Evolutionary conservation across 2,329 filamentous ascomycete genomes (phyloP).

Genomic region (Alternaria alternata): DNA sequence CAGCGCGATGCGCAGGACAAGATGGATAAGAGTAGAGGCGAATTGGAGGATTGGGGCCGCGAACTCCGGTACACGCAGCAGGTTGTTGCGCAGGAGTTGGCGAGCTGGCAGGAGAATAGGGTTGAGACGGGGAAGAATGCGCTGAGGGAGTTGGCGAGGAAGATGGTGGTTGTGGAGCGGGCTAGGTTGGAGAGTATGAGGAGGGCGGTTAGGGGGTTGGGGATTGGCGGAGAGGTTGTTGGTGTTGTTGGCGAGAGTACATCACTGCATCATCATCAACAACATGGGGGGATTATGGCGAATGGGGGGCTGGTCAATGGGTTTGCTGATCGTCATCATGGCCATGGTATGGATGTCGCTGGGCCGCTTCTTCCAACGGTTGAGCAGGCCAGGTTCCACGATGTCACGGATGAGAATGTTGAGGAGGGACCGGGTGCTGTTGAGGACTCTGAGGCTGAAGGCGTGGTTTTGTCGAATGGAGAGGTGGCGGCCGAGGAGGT

Average conservation of each 20-base stretch:
- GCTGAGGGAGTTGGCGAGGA: conserved; percentile 76
- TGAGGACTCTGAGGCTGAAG: conserved; percentile 13
- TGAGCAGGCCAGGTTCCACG: conserved; percentile 4
- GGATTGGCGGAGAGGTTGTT: not conserved
- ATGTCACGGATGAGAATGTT: conserved; percentile 9
- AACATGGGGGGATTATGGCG: no score
- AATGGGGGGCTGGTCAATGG: not conserved
- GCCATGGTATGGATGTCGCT: not conserved
- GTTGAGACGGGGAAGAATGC: conserved; percentile 78
- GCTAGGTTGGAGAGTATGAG: conserved; percentile 81
- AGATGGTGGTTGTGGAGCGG: conserved; percentile 81
- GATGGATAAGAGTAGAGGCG: conserved; percentile 72
- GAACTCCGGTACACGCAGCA: conserved; percentile 93
- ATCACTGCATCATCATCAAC: no score
- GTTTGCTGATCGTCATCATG: not conserved
- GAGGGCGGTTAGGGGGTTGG: conserved; percentile 73
- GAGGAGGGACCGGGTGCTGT: conserved; percentile 25
- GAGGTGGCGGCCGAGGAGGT: conserved; percentile 15
- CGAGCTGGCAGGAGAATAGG: conserved; percentile 92
- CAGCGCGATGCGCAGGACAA: conserved; percentile 86
- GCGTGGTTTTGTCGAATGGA: conserved; percentile 23
- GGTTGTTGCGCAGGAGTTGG: conserved; percentile 88
- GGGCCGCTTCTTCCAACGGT: conserved; percentile 2
- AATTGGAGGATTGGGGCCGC: conserved; percentile 76
- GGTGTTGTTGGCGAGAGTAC: no score